Evolutionary conservation across 2,329 filamentous ascomycete species (phyloP), one percentile per base, ranked within the genome.

Genomic region (Hypomyces rosellus): DNA sequence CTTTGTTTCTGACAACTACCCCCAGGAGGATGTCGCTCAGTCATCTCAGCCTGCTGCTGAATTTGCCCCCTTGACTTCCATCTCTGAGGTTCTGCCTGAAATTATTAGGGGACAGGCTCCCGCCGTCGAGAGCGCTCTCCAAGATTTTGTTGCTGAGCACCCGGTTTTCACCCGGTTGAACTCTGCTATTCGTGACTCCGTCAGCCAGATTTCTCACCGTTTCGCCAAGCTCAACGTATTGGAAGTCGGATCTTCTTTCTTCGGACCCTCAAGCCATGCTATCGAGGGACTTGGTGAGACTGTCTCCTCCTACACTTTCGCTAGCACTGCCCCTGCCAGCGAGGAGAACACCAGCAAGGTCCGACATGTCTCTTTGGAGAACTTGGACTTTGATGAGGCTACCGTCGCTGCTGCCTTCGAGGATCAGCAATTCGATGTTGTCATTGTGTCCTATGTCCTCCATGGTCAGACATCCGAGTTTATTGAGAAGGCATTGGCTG

Each of bases 381-480:
- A 4, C 38, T 40, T 7, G 38, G 38, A 14, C 15, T 12, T 20
- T 13, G 16, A 12, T 5, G 11, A 6, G 12, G 38, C 16, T 4
- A 5, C 4, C 4, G 12, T 20, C 6, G 12, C n/a, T 5, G 11
- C 12, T 5, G 15, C 12, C 5, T 40, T 40, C 38, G n/a, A 15
- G 16, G 5, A 18, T 3, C 38, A 18, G 20, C 11, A 20, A 5
- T 40, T 18, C 38, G 71, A 74, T 41, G 8, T 74, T 4, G 48
- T 74, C 13, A 54, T 73, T n/a, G 68, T 65, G 0, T 61, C 62
- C 3, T 59, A 64, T 15, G 65, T 69, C 1, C 54, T 76, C 11
- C 38, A 16, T 40, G 38, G 38, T 15, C 38, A 18, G 38, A 18
- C 0, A 67, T 4, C n/a, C 12, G n/a, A 40, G n/a, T 16, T 7